A percentile compares a stretch with the other conserved stretches of the same genome.
These are phyloP conservation scores for Cordyceps militaris DNA, from an alignment of 2,329 filamentous ascomycete genomes.

Conservation along the genomic window DNA sequence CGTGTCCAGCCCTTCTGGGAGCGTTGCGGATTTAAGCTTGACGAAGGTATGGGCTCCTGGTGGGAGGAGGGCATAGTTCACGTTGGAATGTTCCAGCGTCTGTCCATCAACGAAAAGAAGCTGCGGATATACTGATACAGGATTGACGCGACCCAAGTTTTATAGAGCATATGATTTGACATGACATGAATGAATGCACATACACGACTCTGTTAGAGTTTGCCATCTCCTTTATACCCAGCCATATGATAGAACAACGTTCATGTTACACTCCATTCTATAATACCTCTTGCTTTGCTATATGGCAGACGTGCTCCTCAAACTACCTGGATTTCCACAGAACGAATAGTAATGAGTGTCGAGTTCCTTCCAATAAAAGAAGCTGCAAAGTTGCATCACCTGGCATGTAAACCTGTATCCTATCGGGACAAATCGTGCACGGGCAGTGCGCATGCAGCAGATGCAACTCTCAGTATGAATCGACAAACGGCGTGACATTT, in stretches of 20 bases:
- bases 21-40: constrained; percentile 64
- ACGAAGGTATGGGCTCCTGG: constrained; percentile 71
- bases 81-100: constrained; percentile 68
- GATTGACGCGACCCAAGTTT: too few relatives aligned
- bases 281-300: too few relatives aligned
- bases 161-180: constrained; percentile 7
- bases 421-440: too few relatives aligned
- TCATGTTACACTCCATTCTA: too few relatives aligned
- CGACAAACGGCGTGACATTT: neutral
- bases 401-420: too few relatives aligned
- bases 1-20: constrained; percentile 58
- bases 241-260: neutral
- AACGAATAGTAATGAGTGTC: too few relatives aligned
- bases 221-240: neutral
- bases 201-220: neutral
- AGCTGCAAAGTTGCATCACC: too few relatives aligned
- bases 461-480: neutral
- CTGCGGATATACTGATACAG: constrained; percentile 20
- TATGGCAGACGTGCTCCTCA: too few relatives aligned
- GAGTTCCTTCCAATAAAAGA: too few relatives aligned
- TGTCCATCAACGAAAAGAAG: constrained; percentile 29
- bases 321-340: too few relatives aligned
- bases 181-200: neutral
- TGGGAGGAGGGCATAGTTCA: constrained; percentile 78
- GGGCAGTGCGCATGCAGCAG: neutral